Conservation (phyloP, 768 basidiomycete genomes). For the Trametopsis cervina region DNA sequence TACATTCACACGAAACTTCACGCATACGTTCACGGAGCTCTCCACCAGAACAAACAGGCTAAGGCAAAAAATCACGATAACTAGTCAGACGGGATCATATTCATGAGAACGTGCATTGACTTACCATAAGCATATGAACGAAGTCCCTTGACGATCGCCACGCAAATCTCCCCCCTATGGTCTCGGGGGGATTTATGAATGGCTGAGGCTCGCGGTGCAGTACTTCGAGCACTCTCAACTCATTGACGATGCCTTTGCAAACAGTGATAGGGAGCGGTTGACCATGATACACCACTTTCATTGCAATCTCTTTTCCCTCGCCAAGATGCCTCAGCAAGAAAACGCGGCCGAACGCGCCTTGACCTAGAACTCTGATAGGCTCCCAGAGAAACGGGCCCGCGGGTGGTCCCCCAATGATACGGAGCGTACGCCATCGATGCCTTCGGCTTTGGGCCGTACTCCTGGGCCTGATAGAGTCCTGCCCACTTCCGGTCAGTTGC, state of each 20-base stretch:
- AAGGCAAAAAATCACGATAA: too few species aligned
- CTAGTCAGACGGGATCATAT: too few species aligned
- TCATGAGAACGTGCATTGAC: background rate
- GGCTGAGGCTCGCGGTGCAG: constrained; percentile 4
- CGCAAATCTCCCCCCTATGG: constrained; percentile 3
- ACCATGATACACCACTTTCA: constrained; percentile 17
- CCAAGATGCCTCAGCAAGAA: constrained; percentile 13
- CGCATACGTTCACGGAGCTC: constrained; percentile 12
- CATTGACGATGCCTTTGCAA: constrained; percentile 15
- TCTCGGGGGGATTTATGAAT: constrained; percentile 14
- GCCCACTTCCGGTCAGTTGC: too few species aligned
- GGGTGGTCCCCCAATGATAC: too few species aligned
- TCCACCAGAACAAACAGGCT: constrained; percentile 17
- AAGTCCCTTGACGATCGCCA: constrained; percentile 12
- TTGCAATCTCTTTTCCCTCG: constrained; percentile 6
- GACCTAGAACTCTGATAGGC: constrained; percentile 12
- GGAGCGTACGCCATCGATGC: too few species aligned
- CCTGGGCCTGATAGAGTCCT: too few species aligned
- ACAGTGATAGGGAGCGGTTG: constrained; percentile 3
- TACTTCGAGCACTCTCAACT: constrained; percentile 14
- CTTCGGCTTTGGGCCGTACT: too few species aligned
- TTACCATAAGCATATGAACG: constrained; percentile 17
- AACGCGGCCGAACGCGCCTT: constrained; percentile 17
- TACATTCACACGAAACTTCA: background rate
- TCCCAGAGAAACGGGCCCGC: too few species aligned